phyloP scores from a whole-genome alignment of 2,329 filamentous ascomycete genomes.

The Setomelanomma holmii region DNA sequence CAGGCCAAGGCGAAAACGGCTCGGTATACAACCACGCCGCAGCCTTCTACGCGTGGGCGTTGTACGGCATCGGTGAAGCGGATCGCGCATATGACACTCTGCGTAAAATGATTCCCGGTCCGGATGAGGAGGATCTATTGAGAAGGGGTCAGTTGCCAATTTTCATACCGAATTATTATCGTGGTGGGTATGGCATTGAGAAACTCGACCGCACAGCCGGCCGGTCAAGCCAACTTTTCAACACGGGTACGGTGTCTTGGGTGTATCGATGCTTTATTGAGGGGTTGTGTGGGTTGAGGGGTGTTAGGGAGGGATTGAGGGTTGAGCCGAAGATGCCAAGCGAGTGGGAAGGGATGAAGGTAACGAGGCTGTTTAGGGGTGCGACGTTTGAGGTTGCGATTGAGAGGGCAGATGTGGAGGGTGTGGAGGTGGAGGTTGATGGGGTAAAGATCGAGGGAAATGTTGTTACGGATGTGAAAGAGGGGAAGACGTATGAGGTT shows the following conservation, averaged over 20 bases:
- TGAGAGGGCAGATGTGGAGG: slow-evolving; percentile 50
- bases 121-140: slow-evolving; percentile 58
- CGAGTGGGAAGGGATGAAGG: slow-evolving; percentile 58
- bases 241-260: slow-evolving; percentile 66
- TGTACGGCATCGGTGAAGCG: slow-evolving; percentile 59
- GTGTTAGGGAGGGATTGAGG: slow-evolving; percentile 56
- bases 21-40: slow-evolving; percentile 66
- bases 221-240: slow-evolving; percentile 64
- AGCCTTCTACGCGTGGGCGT: slow-evolving; percentile 62
- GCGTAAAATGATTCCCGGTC: slow-evolving; percentile 63
- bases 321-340: slow-evolving; percentile 61
- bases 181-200: slow-evolving; percentile 38
- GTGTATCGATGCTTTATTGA: slow-evolving; percentile 64
- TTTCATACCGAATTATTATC: slow-evolving; percentile 66
- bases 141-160: slow-evolving; percentile 64
- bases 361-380: slow-evolving; percentile 58
- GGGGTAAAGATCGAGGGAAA: slow-evolving; percentile 50
- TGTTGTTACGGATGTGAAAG: slow-evolving; percentile 52
- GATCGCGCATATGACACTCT: slow-evolving; percentile 61
- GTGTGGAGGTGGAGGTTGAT: slow-evolving; percentile 52
- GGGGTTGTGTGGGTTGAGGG: slow-evolving; percentile 62
- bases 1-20: slow-evolving; percentile 65
- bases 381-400: slow-evolving; percentile 59
- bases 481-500: slow-evolving; percentile 56
- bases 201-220: slow-evolving; percentile 55